These are phyloP conservation scores for Saccharomyces pastorianus DNA, from an alignment of 1,139 yeast genomes.

Conservation along the genomic window DNA sequence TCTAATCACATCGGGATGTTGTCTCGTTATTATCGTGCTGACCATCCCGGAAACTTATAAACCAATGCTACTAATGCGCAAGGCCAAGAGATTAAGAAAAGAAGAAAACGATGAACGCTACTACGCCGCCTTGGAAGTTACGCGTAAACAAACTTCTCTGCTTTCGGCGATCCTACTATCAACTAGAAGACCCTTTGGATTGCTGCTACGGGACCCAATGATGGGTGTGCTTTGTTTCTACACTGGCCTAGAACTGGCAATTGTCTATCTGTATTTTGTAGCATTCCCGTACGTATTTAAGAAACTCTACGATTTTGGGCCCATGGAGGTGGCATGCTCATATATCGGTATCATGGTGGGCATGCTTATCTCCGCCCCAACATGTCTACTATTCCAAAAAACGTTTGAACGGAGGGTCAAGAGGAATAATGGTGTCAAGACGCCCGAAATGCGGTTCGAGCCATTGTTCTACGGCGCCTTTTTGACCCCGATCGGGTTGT, in stretches of 20 bases:
- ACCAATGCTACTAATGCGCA: constrained; percentile 50
- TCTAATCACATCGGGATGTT: constrained; percentile 56
- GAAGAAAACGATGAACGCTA: constrained; percentile 50
- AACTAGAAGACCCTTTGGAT: constrained; percentile 49
- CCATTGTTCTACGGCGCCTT: constrained; percentile 40
- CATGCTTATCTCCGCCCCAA: constrained; percentile 33
- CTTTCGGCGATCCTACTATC: constrained; percentile 33
- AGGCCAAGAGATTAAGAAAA: constrained; percentile 51
- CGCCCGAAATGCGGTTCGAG: constrained; percentile 56
- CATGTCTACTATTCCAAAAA: constrained; percentile 32
- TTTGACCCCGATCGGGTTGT: constrained; percentile 58
- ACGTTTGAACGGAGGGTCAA: constrained; percentile 28
- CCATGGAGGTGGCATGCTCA: constrained; percentile 48
- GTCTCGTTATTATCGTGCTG: constrained; percentile 40
- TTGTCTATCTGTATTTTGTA: constrained; percentile 55
- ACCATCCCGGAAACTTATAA: constrained; percentile 68
- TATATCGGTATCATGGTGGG: constrained; percentile 50
- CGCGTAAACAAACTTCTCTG: constrained; percentile 37
- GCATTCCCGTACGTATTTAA: constrained; percentile 52
- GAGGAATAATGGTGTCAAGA: constrained; percentile 35
- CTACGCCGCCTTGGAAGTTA: constrained; percentile 46
- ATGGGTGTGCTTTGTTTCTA: constrained; percentile 52
- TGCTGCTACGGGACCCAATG: constrained; percentile 53
- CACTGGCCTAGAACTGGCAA: constrained; percentile 52
- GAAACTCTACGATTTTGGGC: constrained; percentile 40